Conservation (phyloP, 192 early-diverging fungal species). For the Gigaspora rosea region DNA sequence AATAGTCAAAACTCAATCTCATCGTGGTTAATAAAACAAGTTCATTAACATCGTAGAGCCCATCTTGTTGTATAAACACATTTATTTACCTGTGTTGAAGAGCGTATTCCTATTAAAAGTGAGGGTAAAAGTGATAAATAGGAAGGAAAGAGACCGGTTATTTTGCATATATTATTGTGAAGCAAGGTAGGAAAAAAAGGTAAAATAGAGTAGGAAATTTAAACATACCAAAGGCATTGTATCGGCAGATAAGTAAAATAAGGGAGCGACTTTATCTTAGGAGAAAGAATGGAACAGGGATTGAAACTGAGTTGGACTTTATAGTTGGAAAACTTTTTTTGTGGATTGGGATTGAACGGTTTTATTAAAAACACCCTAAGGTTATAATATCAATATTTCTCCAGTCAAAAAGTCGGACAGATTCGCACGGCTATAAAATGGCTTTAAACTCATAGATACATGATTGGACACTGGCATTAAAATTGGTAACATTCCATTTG, state of each 20-base stretch:
- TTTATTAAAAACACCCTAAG: not conserved
- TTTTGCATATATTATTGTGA: not conserved
- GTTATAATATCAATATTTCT: conserved; percentile 17
- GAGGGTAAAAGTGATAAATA: not conserved
- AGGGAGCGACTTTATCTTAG: conserved; percentile 8
- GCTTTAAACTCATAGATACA: not conserved
- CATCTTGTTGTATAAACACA: not conserved
- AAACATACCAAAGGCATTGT: conserved; percentile 26
- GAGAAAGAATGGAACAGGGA: conserved; percentile 8
- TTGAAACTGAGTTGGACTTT: conserved; percentile 34
- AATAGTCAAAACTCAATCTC: too few species aligned
- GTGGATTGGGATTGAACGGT: not conserved
- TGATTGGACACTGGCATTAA: conserved; percentile 18
- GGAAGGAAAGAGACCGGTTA: not conserved
- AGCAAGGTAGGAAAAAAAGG: not conserved
- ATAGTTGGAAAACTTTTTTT: conserved; percentile 2
- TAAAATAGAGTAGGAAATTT: not conserved
- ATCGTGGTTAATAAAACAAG: not conserved
- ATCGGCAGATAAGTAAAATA: not conserved
- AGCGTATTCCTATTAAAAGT: conserved; percentile 51
- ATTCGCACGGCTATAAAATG: not conserved
- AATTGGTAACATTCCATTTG: not conserved
- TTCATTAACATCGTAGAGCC: not conserved
- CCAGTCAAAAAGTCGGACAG: conserved; percentile 14
- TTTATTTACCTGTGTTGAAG: conserved; percentile 55